Evolutionary conservation across 768 basidiomycete species (phyloP).

Genomic region (Suillus plorans): DNA sequence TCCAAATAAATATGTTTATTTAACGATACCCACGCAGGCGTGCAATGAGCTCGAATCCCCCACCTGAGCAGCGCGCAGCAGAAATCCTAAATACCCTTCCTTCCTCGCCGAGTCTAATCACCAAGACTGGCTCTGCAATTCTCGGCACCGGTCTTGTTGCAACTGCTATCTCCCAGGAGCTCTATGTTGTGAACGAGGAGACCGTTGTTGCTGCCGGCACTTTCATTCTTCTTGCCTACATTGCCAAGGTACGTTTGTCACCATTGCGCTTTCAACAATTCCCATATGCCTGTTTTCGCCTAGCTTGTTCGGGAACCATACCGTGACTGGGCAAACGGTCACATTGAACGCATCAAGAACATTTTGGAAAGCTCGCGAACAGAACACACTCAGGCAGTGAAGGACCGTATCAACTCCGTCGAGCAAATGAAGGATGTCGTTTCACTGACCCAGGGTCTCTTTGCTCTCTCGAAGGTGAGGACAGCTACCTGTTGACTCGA

Average conservation of each 20-base stretch:
- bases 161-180: slow-evolving; percentile 93
- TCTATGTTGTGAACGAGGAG: slow-evolving; percentile 98
- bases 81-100: slow-evolving; percentile 88
- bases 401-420: slow-evolving; percentile 89
- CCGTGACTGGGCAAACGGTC: slow-evolving; percentile 86
- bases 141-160: slow-evolving; percentile 88
- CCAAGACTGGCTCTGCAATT: slow-evolving; percentile 92
- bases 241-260: slow-evolving; percentile 66
- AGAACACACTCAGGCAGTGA: slow-evolving; percentile 91
- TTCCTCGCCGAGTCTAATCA: slow-evolving; percentile 82
- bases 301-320: slow-evolving; percentile 85
- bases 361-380: slow-evolving; percentile 80
- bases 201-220: slow-evolving; percentile 85
- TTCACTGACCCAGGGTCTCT: slow-evolving; percentile 85
- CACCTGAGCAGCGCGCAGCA: slow-evolving; percentile 84
- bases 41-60: slow-evolving; percentile 64
- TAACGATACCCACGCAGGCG: slow-evolving; percentile 44
- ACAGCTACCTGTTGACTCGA: not conserved
- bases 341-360: slow-evolving; percentile 80
- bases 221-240: slow-evolving; percentile 76
- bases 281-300: slow-evolving; percentile 14
- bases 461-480: slow-evolving; percentile 84
- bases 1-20: slow-evolving; percentile 7
- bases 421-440: slow-evolving; percentile 96
- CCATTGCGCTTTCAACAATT: slow-evolving; percentile 3